Evolutionary conservation across 179 eudicot genomes (phyloP).

Genomic region (Actinidia polygama): DNA sequence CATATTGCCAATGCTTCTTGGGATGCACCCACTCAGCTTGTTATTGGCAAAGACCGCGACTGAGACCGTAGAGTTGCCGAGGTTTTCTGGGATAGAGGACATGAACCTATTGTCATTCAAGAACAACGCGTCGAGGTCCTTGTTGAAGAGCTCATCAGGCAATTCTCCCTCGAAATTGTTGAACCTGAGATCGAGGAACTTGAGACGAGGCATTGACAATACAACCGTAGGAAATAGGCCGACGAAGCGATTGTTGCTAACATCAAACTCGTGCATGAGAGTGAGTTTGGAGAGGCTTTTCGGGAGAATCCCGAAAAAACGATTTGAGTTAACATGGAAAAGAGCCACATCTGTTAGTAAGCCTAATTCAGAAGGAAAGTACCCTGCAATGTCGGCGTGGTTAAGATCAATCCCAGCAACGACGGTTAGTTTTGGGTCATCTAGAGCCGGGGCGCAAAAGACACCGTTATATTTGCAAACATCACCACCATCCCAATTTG

Average conservation of each 20-base stretch:
- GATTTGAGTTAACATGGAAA: conserved; percentile 71
- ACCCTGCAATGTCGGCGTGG: conserved; percentile 74
- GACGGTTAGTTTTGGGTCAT: conserved; percentile 50
- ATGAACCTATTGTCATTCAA: conserved; percentile 73
- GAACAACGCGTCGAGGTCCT: conserved; percentile 64
- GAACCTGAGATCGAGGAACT: conserved; percentile 67
- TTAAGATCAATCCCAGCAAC: conserved; percentile 85
- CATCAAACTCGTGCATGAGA: conserved; percentile 59
- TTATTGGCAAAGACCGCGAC: conserved; percentile 75
- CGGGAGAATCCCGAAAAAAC: conserved; percentile 85
- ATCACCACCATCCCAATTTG: conserved; percentile 74
- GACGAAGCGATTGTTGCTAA: conserved; percentile 86
- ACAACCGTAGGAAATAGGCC: conserved; percentile 44
- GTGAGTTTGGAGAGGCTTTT: conserved; percentile 43
- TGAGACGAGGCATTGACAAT: conserved; percentile 26
- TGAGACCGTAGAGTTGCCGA: conserved; percentile 67
- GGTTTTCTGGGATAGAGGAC: conserved; percentile 53
- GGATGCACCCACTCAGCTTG: conserved; percentile 74
- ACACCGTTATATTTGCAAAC: conserved; percentile 77
- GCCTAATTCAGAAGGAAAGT: conserved; percentile 74
- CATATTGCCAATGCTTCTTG: conserved; percentile 64
- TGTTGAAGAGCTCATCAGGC: conserved; percentile 61
- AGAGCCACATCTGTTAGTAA: conserved; percentile 64
- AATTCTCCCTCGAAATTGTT: conserved; percentile 79
- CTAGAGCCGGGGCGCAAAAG: conserved; percentile 60